phyloP scores from a whole-genome alignment of 2,329 filamentous ascomycete genomes.

The Emydomyces testavorans region DNA sequence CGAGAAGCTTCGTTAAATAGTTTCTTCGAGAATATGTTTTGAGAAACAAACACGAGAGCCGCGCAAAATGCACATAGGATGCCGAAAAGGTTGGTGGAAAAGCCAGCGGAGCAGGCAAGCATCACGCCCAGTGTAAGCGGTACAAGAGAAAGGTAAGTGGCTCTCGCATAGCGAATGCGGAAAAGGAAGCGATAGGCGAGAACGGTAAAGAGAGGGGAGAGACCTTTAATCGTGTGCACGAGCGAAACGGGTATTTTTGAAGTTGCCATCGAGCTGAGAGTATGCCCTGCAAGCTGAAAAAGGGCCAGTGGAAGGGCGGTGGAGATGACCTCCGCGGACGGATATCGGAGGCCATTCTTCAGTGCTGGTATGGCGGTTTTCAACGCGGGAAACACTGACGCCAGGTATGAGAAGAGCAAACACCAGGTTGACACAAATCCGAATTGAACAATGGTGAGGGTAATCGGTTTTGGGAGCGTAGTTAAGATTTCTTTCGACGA shows the following conservation, averaged over 20 bases:
- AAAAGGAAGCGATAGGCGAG: slow-evolving; percentile 83
- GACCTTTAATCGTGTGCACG: slow-evolving; percentile 95
- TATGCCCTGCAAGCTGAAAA: slow-evolving; percentile 88
- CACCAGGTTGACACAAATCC: slow-evolving; percentile 84
- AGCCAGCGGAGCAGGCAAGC: slow-evolving; percentile 86
- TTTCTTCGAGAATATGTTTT: slow-evolving; percentile 97
- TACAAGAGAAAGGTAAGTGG: slow-evolving; percentile 81
- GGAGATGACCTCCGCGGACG: slow-evolving; percentile 67
- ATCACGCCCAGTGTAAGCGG: slow-evolving; percentile 90
- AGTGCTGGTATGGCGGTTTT: slow-evolving; percentile 64
- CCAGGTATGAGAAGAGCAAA: slow-evolving; percentile 63
- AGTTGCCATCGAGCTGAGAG: slow-evolving; percentile 86
- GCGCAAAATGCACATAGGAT: slow-evolving; percentile 78
- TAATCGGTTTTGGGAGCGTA: slow-evolving; percentile 79
- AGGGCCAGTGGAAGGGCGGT: slow-evolving; percentile 83
- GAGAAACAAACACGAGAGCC: slow-evolving; percentile 90
- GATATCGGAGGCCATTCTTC: slow-evolving; percentile 69
- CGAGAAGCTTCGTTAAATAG: slow-evolving; percentile 90
- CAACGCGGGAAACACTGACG: slow-evolving; percentile 58
- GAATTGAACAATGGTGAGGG: slow-evolving; percentile 87
- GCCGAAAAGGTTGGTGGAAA: slow-evolving; percentile 80
- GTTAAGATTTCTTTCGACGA: slow-evolving; percentile 96
- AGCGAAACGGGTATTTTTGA: slow-evolving; percentile 91
- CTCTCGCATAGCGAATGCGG: slow-evolving; percentile 71
- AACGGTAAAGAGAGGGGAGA: slow-evolving; percentile 91